These are phyloP conservation scores for Globisporangium sylvaticum DNA, from an alignment of 352 stramenopile species.

Conservation along the genomic window DNA sequence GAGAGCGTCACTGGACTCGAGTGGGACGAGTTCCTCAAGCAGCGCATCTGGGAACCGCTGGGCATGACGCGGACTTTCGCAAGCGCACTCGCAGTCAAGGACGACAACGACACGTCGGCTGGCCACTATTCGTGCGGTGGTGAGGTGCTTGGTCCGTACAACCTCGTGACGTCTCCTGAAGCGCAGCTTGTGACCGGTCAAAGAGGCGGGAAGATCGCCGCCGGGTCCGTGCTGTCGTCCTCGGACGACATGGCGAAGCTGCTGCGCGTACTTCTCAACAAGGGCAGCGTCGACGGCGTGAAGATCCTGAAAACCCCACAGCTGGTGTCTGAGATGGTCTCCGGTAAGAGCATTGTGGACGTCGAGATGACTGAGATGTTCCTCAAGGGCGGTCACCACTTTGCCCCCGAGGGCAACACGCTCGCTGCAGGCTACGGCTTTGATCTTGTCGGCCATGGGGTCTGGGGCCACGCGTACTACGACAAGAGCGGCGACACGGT, in stretches of 20 bases:
- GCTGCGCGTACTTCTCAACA: slow-evolving; percentile 57
- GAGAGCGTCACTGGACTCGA: slow-evolving; percentile 34
- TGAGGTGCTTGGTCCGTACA: slow-evolving; percentile 39
- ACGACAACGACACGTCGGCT: background rate
- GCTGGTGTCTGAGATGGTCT: slow-evolving; percentile 54
- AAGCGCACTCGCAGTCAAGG: background rate
- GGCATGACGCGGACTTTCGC: slow-evolving; percentile 54
- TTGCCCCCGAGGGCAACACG: slow-evolving; percentile 39
- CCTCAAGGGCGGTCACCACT: slow-evolving; percentile 40
- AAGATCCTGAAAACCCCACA: slow-evolving; percentile 40
- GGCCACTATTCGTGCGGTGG: slow-evolving; percentile 53
- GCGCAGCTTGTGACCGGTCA: slow-evolving; percentile 6
- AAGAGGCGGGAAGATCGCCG: slow-evolving; percentile 19
- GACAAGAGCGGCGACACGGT: slow-evolving; percentile 66
- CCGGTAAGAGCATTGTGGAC: slow-evolving; percentile 45
- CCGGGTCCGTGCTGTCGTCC: slow-evolving; percentile 46
- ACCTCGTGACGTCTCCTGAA: slow-evolving; percentile 29
- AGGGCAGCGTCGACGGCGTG: slow-evolving; percentile 45
- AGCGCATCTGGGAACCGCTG: slow-evolving; percentile 48
- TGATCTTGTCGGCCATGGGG: slow-evolving; percentile 46
- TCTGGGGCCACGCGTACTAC: slow-evolving; percentile 64
- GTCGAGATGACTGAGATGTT: slow-evolving; percentile 34
- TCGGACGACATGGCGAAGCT: slow-evolving; percentile 54
- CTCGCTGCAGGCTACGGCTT: slow-evolving; percentile 61
- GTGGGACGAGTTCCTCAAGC: slow-evolving; percentile 50